These are phyloP conservation scores for Stenocarpella maydis DNA, from an alignment of 2,329 filamentous ascomycete species.

Conservation along the genomic window DNA sequence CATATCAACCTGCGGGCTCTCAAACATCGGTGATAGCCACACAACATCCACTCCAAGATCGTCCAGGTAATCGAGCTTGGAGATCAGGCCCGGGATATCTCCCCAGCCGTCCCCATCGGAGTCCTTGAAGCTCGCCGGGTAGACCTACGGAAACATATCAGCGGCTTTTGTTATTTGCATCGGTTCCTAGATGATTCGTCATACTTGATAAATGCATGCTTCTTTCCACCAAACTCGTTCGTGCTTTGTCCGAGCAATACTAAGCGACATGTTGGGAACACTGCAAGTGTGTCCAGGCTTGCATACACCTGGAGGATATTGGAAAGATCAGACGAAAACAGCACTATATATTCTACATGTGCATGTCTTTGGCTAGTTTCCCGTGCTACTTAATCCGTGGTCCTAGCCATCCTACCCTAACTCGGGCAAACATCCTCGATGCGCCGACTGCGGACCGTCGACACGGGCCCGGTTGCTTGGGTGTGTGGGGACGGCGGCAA, in stretches of 20 bases:
- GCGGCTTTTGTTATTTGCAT: too few relatives aligned
- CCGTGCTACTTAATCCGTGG: background rate
- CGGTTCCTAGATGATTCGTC: too few relatives aligned
- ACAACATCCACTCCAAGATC: conserved; percentile 69
- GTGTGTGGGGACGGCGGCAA: background rate
- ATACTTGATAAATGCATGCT: conserved; percentile 48
- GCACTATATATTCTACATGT: background rate
- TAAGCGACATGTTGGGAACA: background rate
- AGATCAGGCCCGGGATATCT: conserved; percentile 60
- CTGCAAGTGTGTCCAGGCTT: background rate
- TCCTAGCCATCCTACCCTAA: background rate
- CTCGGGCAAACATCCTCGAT: background rate
- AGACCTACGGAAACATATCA: conserved; percentile 51
- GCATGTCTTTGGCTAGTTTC: background rate
- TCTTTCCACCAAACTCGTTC: conserved; percentile 56
- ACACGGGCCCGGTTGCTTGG: too few relatives aligned
- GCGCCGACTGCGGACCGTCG: background rate
- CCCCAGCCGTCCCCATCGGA: conserved; percentile 62
- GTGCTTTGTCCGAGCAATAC: background rate
- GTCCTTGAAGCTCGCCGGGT: conserved; percentile 66
- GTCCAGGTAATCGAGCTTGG: conserved; percentile 70
- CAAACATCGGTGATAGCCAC: conserved; percentile 63
- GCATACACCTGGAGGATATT: background rate
- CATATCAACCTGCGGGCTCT: conserved; percentile 72
- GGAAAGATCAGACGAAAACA: background rate